Conservation (phyloP, 352 stramenopile species). For the Phytophthora aleatoria region DNA sequence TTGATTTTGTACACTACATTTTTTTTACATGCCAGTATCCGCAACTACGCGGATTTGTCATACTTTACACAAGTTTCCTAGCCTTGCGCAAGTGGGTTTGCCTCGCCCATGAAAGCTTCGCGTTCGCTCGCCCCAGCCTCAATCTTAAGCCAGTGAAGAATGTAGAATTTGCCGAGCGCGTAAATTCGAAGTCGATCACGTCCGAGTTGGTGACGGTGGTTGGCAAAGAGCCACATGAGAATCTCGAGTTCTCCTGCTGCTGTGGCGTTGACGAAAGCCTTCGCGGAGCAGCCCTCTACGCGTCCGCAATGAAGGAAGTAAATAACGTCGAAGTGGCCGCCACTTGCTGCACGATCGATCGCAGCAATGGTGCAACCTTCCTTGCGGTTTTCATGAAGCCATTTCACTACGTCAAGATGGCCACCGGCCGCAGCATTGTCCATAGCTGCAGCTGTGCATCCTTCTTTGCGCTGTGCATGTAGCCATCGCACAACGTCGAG, state of each 20-base stretch:
- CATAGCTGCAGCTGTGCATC: slow-evolving; percentile 27
- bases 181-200: slow-evolving; percentile 38
- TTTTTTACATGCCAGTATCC: slow-evolving; percentile 16
- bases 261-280: slow-evolving; percentile 41
- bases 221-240: slow-evolving; percentile 37
- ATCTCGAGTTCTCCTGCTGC: slow-evolving; percentile 34
- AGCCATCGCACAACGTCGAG: slow-evolving; percentile 35
- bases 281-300: slow-evolving; percentile 15
- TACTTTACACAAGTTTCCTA: slow-evolving; percentile 28
- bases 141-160: slow-evolving; percentile 36
- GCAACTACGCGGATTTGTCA: slow-evolving; percentile 11
- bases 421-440: slow-evolving; percentile 25
- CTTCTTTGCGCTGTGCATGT: slow-evolving; percentile 30
- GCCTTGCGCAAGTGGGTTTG: slow-evolving; percentile 19
- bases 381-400: slow-evolving; percentile 22
- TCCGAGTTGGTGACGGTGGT: slow-evolving; percentile 28
- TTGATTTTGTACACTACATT: slow-evolving; percentile 18
- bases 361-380: slow-evolving; percentile 26
- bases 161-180: slow-evolving; percentile 39
- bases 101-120: slow-evolving; percentile 26
- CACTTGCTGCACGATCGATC: slow-evolving; percentile 28
- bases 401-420: slow-evolving; percentile 23
- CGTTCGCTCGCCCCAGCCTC: slow-evolving; percentile 22
- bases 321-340: slow-evolving; percentile 24
- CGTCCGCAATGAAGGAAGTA: slow-evolving; percentile 32